Conservation (phyloP, 2,329 filamentous ascomycete genomes). For the Aureobasidium sp. region DNA sequence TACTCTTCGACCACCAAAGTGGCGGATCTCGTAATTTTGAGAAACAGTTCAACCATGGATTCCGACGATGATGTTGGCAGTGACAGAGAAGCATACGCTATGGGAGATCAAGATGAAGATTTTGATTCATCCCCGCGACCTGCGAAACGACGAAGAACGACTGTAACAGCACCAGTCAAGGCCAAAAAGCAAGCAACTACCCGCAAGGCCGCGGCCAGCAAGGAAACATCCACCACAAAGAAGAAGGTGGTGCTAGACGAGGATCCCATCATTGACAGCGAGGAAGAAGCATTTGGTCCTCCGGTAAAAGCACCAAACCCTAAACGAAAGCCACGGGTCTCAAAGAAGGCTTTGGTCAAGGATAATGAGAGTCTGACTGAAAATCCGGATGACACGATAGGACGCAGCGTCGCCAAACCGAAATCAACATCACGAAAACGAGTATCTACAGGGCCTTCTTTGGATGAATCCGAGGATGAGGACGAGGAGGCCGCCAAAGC, state of each 20-base stretch:
- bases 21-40: not conserved
- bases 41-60: not conserved
- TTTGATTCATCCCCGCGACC: slow-evolving; percentile 30
- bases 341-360: not conserved
- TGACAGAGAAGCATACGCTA: not conserved
- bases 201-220: slow-evolving; percentile 5
- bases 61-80: not conserved
- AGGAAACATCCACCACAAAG: slow-evolving; percentile 1
- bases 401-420: not conserved
- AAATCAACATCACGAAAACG: slow-evolving; percentile 1
- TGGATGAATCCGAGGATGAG: slow-evolving; percentile 15
- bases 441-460: not conserved
- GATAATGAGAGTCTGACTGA: slow-evolving; percentile 23
- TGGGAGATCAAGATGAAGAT: slow-evolving; percentile 14
- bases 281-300: slow-evolving; percentile 15
- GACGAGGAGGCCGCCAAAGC: slow-evolving; percentile 16
- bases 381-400: slow-evolving; percentile 17
- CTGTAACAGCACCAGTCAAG: slow-evolving; percentile 20
- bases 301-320: slow-evolving; percentile 2
- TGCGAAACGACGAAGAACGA: slow-evolving; percentile 24
- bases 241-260: not conserved
- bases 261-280: not conserved
- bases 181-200: slow-evolving; percentile 18
- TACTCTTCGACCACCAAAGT: not conserved
- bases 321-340: slow-evolving; percentile 2